Base-by-base conservation (phyloP, 2,329 filamentous ascomycete species). In the Huntiella decipiens region DNA sequence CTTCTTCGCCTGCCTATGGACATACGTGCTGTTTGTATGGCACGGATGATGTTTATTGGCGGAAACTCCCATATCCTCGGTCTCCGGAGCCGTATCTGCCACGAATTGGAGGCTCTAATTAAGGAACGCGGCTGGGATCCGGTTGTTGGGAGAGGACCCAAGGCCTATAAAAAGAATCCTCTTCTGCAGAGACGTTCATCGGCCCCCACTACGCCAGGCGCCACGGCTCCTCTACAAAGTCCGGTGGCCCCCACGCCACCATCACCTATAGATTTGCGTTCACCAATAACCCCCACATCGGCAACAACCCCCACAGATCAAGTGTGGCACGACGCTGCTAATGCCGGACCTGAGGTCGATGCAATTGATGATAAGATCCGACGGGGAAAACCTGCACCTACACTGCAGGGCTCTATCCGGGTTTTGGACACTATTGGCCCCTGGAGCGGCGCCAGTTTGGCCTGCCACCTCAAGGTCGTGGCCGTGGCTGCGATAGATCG, bases 21-120 rank as follows among this genome's bases (percentile, higher is more conserved):
- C 59, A 77, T 87, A 3, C 77, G 91, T 17, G 79, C 82, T 1
- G 63, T 79, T 4, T 95, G 88, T 60, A 91, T 95, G 77, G 78
- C 86, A 1, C 81, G 88, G 35, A 82, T 96, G 39, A 67, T 94
- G 12, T 82, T 98, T 56, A 80, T 79, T 0, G 91, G 91, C 31
- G 85, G 85, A 2, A 81, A 81, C 41, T 77, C 85, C 4, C 72
- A 72, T 19, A 76, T 95, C 6, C 71, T 87, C 1, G 91, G 91
- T 1, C 63, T 98, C 19, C 85, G 83, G 52, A 68, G 71, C 17
- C 75, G 88, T 19, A 70, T 94, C 34, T 62, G 94, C 31, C 72
- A 80, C 47, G 87, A 96, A 54, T 62, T 96, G 1, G 69, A 71
- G 3, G 61, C 64, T 1, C 63, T 94, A 1, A 68, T 91, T 4